Evolutionary conservation across 2,329 filamentous ascomycete genomes (phyloP).

Genomic region (Blastomyces parvus): DNA sequence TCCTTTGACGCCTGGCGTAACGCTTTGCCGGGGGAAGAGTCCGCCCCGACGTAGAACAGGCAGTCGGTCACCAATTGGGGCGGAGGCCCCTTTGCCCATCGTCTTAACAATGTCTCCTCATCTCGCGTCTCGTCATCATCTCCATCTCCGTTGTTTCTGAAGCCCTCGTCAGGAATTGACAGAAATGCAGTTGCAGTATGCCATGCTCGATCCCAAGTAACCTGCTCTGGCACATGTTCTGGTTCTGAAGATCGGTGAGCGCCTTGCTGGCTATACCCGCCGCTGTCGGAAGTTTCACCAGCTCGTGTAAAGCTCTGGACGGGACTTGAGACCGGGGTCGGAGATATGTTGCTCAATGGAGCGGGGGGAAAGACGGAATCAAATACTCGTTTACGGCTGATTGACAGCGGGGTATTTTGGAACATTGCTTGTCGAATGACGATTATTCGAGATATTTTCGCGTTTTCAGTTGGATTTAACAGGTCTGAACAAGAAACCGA

Average conservation of each 20-base stretch:
- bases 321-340: constrained; percentile 21
- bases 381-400: constrained; percentile 34
- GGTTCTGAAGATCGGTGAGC: constrained; percentile 8
- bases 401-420: constrained; percentile 12
- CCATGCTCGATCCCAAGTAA: constrained; percentile 35
- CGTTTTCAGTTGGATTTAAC: not conserved
- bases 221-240: constrained; percentile 22
- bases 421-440: constrained; percentile 12
- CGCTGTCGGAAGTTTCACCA: constrained; percentile 15
- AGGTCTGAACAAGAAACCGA: not conserved
- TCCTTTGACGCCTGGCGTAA: constrained; percentile 16
- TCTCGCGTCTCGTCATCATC: constrained; percentile 15
- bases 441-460: not conserved
- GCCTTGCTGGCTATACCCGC: constrained; percentile 8
- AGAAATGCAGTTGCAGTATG: constrained; percentile 33
- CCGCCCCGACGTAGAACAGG: constrained; percentile 25
- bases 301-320: constrained; percentile 18
- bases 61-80: constrained; percentile 26
- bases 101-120: constrained; percentile 22
- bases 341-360: constrained; percentile 26
- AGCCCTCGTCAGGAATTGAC: constrained; percentile 28
- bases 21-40: constrained; percentile 15
- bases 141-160: constrained; percentile 13
- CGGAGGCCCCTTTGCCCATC: constrained; percentile 25
- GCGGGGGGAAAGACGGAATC: constrained; percentile 36